Conservation (phyloP, 139 green algal species). For the Asterochloris erici region DNA sequence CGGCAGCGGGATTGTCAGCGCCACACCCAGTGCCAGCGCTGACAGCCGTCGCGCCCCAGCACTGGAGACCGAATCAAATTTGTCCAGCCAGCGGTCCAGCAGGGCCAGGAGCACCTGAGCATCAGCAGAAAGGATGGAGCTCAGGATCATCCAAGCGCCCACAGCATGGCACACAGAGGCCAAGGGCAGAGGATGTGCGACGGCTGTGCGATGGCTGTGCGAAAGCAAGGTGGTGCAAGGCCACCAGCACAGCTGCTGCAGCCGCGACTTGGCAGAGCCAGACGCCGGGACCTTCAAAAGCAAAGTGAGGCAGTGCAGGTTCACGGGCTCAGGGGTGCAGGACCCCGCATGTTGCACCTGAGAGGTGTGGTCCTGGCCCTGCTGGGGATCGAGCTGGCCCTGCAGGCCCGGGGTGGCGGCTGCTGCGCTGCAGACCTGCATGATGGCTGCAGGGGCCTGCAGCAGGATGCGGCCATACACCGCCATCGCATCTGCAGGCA, state of each 20-base stretch:
- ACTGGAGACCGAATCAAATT: slow-evolving; percentile 25
- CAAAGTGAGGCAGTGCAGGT: background rate
- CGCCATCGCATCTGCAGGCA: slow-evolving; percentile 28
- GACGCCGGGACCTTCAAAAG: too few species aligned
- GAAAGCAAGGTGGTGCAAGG: too few species aligned
- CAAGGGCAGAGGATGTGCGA: too few species aligned
- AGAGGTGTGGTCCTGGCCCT: too few species aligned
- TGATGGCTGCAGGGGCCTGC: slow-evolving; percentile 38
- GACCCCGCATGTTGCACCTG: too few species aligned
- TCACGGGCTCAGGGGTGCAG: background rate
- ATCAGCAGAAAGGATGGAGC: background rate
- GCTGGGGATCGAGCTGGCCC: too few species aligned
- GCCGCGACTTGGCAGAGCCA: too few species aligned
- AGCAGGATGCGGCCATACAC: slow-evolving; percentile 74
- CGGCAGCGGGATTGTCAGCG: slow-evolving; percentile 50
- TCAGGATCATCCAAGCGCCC: too few species aligned
- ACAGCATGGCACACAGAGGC: too few species aligned
- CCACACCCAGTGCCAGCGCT: slow-evolving; percentile 63
- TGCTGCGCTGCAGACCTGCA: slow-evolving; percentile 31
- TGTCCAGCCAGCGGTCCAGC: slow-evolving; percentile 61
- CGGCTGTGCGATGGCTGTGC: too few species aligned
- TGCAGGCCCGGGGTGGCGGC: background rate
- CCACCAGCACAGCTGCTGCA: too few species aligned
- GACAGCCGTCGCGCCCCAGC: slow-evolving; percentile 58
- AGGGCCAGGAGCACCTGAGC: slow-evolving; percentile 38